Evolutionary conservation across 164 flowering plant species (phyloP).

Genomic region (Chimonanthus salicifolius): DNA sequence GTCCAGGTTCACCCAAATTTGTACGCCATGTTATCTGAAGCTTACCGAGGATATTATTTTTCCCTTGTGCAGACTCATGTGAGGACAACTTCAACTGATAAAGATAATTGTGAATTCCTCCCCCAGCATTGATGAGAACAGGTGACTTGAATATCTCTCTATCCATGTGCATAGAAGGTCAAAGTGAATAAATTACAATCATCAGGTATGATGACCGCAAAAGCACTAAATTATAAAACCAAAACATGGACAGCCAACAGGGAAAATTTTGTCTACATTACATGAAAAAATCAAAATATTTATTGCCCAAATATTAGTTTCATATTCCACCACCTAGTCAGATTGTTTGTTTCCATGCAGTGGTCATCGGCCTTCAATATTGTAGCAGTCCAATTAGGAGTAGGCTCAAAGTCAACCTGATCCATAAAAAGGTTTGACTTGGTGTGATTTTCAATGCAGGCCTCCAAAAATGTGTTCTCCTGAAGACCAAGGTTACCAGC

Average conservation of each 20-base stretch:
- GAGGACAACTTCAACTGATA: slow-evolving; percentile 64
- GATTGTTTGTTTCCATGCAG: slow-evolving; percentile 23
- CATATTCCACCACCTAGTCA: slow-evolving; percentile 34
- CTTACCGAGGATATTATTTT: slow-evolving; percentile 87
- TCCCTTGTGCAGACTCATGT: slow-evolving; percentile 43
- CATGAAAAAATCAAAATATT: slow-evolving; percentile 2
- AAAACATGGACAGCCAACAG: not conserved
- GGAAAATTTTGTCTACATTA: not conserved
- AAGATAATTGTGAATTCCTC: slow-evolving; percentile 83
- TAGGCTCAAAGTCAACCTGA: slow-evolving; percentile 96
- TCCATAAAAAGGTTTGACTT: slow-evolving; percentile 92
- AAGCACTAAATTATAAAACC: slow-evolving; percentile 1
- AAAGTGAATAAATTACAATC: slow-evolving; percentile 6
- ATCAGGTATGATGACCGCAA: slow-evolving; percentile 9
- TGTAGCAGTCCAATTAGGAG: slow-evolving; percentile 65
- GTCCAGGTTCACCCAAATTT: slow-evolving; percentile 98
- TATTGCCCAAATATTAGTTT: slow-evolving; percentile 5
- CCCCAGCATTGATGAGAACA: slow-evolving; percentile 75
- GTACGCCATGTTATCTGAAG: slow-evolving; percentile 99
- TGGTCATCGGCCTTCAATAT: slow-evolving; percentile 59
- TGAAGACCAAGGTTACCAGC: slow-evolving; percentile 21
- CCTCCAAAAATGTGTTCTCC: slow-evolving; percentile 89
- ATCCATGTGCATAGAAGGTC: slow-evolving; percentile 16
- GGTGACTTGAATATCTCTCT: slow-evolving; percentile 77
- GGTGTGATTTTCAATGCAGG: slow-evolving; percentile 95